A percentile compares a stretch with the other conserved stretches of the same genome.
phyloP scores from a whole-genome alignment of 495 filamentous ascomycete species.

The Penicillium crystallinum region DNA sequence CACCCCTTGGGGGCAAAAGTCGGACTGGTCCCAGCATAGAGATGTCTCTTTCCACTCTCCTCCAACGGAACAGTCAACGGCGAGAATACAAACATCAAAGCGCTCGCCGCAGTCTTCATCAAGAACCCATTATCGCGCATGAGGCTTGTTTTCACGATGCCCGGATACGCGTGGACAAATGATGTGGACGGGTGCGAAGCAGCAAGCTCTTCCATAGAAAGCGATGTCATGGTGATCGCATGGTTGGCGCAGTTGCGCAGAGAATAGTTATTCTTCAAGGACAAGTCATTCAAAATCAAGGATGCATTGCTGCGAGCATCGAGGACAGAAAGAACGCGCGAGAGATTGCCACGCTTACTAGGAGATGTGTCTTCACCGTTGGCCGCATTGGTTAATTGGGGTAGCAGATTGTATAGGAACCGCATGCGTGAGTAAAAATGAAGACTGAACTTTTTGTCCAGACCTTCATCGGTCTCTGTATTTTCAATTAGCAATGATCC shows the following conservation, averaged over 20 bases:
- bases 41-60: conserved; percentile 42
- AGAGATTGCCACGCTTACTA: conserved; percentile 21
- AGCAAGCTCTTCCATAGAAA: conserved; percentile 40
- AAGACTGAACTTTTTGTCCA: conserved; percentile 52
- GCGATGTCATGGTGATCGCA: conserved; percentile 41
- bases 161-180: conserved; percentile 58
- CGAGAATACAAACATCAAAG: conserved; percentile 12
- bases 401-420: conserved; percentile 59
- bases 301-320: conserved; percentile 47
- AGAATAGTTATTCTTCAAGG: conserved; percentile 26
- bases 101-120: conserved; percentile 5
- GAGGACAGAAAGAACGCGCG: conserved; percentile 57
- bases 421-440: conserved; percentile 63
- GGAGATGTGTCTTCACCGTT: background rate
- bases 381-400: conserved; percentile 41
- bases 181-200: conserved; percentile 41
- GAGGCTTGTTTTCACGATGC: conserved; percentile 44
- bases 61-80: conserved; percentile 27
- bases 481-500: background rate
- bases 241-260: conserved; percentile 41
- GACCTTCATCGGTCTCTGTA: conserved; percentile 54
- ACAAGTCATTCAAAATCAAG: conserved; percentile 46
- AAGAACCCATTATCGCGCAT: conserved; percentile 18
- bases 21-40: conserved; percentile 40
- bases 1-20: conserved; percentile 24